Conservation (phyloP, 2,329 filamentous ascomycete genomes). For the Periconia digitata region DNA sequence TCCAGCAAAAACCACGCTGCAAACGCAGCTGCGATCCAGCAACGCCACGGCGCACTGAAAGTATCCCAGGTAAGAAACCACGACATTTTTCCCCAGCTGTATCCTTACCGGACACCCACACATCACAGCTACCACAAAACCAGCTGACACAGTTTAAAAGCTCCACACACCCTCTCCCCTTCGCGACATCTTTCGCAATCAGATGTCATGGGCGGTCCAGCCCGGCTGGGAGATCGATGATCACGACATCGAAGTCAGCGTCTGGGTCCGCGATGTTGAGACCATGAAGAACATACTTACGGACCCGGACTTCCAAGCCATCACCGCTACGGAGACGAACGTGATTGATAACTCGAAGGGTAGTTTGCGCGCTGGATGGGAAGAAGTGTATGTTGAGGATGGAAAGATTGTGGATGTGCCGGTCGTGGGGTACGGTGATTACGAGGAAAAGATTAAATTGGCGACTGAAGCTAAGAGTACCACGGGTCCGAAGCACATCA, state of each 20-base stretch:
- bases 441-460: neutral
- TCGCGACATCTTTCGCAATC: neutral
- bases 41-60: slow-evolving; percentile 2
- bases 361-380: slow-evolving; percentile 4
- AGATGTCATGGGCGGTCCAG: neutral
- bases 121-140: neutral
- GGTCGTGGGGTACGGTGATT: neutral
- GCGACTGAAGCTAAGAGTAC: neutral
- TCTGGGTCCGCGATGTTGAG: slow-evolving; percentile 1
- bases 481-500: neutral
- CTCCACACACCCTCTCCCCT: slow-evolving; percentile 1
- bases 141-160: neutral
- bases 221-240: slow-evolving; percentile 4
- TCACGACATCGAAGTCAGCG: slow-evolving; percentile 4
- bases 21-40: slow-evolving; percentile 4
- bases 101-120: neutral
- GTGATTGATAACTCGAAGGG: neutral
- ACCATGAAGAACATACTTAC: slow-evolving; percentile 1
- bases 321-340: neutral
- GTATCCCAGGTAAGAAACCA: slow-evolving; percentile 5
- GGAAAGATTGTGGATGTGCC: slow-evolving; percentile 5
- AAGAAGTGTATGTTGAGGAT: slow-evolving; percentile 10
- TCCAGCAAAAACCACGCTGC: slow-evolving; percentile 1
- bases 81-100: neutral
- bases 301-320: slow-evolving; percentile 7